Percentiles rank a stretch among this genome's conserved stretches.
These are phyloP conservation scores for Acacia concinna DNA, from an alignment of 331 rosid species.

Conservation along the genomic window DNA sequence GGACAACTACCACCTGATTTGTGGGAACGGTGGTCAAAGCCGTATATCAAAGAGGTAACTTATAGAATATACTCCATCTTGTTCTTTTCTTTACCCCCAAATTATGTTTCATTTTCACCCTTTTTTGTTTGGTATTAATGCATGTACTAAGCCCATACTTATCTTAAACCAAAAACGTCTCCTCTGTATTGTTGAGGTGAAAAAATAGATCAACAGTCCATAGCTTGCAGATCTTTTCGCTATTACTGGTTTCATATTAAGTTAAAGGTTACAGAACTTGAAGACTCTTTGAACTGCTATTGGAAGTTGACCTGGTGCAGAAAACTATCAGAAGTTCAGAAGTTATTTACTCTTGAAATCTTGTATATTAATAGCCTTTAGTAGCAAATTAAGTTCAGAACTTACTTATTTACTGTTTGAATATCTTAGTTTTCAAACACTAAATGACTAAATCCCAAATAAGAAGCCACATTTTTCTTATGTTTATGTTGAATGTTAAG, in stretches of 20 bases:
- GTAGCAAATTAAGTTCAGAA: slow-evolving; percentile 3
- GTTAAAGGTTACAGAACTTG: not conserved
- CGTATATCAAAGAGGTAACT: slow-evolving; percentile 82
- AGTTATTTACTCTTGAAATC: not conserved
- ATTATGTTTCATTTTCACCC: not conserved
- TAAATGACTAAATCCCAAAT: not conserved
- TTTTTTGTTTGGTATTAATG: slow-evolving; percentile 20
- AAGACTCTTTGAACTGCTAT: slow-evolving; percentile 8
- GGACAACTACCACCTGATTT: slow-evolving; percentile 89
- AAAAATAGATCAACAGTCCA: not conserved
- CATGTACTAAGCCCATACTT: not conserved
- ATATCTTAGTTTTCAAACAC: slow-evolving; percentile 14
- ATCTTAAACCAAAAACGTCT: not conserved
- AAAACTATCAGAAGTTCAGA: not conserved
- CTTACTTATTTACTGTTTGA: not conserved
- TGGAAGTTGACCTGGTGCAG: slow-evolving; percentile 16
- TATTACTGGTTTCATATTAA: not conserved
- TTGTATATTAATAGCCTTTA: slow-evolving; percentile 8
- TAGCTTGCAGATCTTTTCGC: slow-evolving; percentile 1
- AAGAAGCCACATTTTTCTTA: not conserved
- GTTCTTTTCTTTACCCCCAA: not conserved
- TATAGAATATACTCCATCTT: not conserved
- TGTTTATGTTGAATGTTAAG: slow-evolving; percentile 10
- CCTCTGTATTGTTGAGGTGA: not conserved
- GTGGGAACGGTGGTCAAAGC: slow-evolving; percentile 99